phyloP scores from a whole-genome alignment of 2,329 filamentous ascomycete genomes.

The Apiospora pterosperma region DNA sequence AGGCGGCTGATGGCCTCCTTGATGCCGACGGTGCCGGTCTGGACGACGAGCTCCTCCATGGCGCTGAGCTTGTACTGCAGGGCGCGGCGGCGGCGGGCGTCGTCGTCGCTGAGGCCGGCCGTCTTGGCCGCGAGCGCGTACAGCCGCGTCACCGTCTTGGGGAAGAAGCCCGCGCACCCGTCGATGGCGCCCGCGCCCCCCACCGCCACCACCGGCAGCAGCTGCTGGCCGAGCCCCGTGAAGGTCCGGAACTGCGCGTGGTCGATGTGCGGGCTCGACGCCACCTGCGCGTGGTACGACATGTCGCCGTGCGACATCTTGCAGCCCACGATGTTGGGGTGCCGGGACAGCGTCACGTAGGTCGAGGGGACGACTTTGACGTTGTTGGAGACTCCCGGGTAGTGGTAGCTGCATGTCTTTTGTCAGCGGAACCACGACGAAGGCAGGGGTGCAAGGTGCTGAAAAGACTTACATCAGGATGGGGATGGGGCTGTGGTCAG shows the following conservation, averaged over 20 bases:
- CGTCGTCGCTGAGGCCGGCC: constrained; percentile 31
- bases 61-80: constrained; percentile 60
- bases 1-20: constrained; percentile 60
- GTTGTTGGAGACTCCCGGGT: constrained; percentile 65
- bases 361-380: constrained; percentile 56
- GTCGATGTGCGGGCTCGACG: constrained; percentile 56
- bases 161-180: constrained; percentile 50
- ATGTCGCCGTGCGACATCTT: constrained; percentile 68
- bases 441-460: neutral
- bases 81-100: constrained; percentile 46
- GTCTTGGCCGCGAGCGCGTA: constrained; percentile 42
- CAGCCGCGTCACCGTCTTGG: constrained; percentile 56
- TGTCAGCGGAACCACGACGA: neutral
- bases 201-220: constrained; percentile 47
- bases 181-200: constrained; percentile 33
- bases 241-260: constrained; percentile 57
- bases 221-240: constrained; percentile 63
- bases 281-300: constrained; percentile 60
- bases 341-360: constrained; percentile 52
- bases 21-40: constrained; percentile 60
- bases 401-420: constrained; percentile 50
- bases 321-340: constrained; percentile 66
- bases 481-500: constrained; percentile 54
- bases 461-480: constrained; percentile 50
- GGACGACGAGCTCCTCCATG: constrained; percentile 59